Base-by-base conservation (phyloP, 108 stramenopile species). In the Conticribra guillardii region DNA sequence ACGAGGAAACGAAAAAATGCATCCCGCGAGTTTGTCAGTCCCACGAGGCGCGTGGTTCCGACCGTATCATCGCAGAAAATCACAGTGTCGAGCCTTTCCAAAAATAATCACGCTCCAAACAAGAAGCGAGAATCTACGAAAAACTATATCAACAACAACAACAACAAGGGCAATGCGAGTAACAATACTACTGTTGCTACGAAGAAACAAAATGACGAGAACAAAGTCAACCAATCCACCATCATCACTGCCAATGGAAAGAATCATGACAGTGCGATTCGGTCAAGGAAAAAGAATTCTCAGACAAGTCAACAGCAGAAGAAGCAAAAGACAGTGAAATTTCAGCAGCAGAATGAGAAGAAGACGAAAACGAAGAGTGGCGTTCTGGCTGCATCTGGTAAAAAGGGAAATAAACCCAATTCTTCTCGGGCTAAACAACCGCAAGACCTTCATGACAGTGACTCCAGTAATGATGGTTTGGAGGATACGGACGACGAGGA, bases 161-260 rank as follows among this genome's bases (percentile, higher is more conserved):
- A n/a, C n/a, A n/a, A n/a, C n/a, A n/a, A n/a, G n/a, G n/a, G n/a
- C 37, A 5, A 5, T 41, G 37, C 37, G 8, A 41, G 37, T 41
- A 32, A 11, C 29, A 33, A 33, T 30, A 9, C 56, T 1, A 33
- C 27, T 28, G 56, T 27, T 1, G 29, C 8, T n/a, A 33, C 28
- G 56, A 57, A 33, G 31, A 57, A 57, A n/a, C 27, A 28, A 17
- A 68, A 68, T 49, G 55, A 55, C 17, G 67, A 68, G 15, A 68
- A 32, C 17, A 4, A 47, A 17, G 54, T 22, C 53, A 57, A 31
- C 9, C 29, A 57, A 18, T n/a, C 27, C 3, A 46, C 27, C 16
- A 0, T 37, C n/a, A n/a, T n/a, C n/a, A 4, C 16, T 29, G 4
- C 28, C 17, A 45, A 54, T 16, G 1, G 9, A 15, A 54, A 41